Evolutionary conservation across 2,329 filamentous ascomycete species (phyloP), one percentile per base, ranked within the genome.

Genomic region (Ceratocystis smalleyi): DNA sequence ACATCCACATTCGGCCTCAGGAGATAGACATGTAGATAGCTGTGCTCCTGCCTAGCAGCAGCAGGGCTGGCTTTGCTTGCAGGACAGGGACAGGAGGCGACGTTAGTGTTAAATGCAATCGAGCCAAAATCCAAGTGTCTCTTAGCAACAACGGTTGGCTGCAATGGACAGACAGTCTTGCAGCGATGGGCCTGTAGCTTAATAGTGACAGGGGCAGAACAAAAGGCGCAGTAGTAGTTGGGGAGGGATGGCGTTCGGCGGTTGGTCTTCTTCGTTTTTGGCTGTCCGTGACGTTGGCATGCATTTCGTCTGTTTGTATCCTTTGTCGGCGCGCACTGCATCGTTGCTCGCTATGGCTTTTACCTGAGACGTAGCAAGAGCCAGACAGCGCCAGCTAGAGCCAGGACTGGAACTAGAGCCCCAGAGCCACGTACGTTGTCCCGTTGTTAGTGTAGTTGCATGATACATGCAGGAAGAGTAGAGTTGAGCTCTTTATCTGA

Each of bases 21-120:
- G 45, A 24, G 57, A 24, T 64, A 40, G 61, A 61, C 57, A 43
- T 63, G 59, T 12, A 57, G 57, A 7, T 72, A 70, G 2, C 73
- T 73, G 66, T 75, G 0, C 61, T 74, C 1, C 65, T 75, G 0
- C 73, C 72, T 0, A 74, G 74, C 0, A 71, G 71, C 0, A 72
- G 73, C 59, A 66, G 68, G 0, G 68, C 70, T 0, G 68, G 71
- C 1, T 69, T 67, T 0, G 70, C 73, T 1, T 63, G 54, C 2
- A 32, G 67, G 12, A 69, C 70, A 0, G 62, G 72, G 15, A 69
- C 70, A 0, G 61, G 72, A 0, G 70, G 72, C 1, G 68, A 67
- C 1, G 64, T 64, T 1, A 68, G 69, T n/a, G 68, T 68, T 35
- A 69, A 69, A 24, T 73, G 73, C 51, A 69, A 73, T 27, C 67